phyloP scores from a whole-genome alignment of 148 eudicot species.

The Rhododendron williamsianum region DNA sequence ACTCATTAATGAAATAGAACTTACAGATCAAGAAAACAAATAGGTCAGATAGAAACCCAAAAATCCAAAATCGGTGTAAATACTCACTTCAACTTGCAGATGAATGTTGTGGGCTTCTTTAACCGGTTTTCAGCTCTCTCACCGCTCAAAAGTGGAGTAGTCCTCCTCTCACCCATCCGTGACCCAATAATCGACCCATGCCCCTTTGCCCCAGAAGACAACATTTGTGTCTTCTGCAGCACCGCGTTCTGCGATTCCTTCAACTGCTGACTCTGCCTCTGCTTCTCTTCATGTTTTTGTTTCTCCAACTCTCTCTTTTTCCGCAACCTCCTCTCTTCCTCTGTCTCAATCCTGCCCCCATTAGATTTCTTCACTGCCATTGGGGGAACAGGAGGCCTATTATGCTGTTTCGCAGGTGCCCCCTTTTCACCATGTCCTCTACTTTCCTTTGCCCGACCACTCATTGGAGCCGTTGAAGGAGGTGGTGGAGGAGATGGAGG shows the following conservation, averaged over 20 bases:
- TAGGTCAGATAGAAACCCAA: background rate
- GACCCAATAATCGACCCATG: slow-evolving; percentile 74
- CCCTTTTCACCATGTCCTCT: slow-evolving; percentile 43
- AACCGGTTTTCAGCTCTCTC: slow-evolving; percentile 86
- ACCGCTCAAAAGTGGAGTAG: slow-evolving; percentile 60
- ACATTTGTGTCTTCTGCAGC: slow-evolving; percentile 56
- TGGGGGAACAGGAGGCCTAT: slow-evolving; percentile 51
- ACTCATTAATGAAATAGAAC: background rate
- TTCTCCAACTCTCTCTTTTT: slow-evolving; percentile 80
- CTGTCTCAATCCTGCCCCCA: slow-evolving; percentile 77
- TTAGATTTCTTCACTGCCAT: slow-evolving; percentile 42
- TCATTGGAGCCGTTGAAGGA: slow-evolving; percentile 36
- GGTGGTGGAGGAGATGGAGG: slow-evolving; percentile 65
- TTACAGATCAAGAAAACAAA: background rate
- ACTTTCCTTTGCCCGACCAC: slow-evolving; percentile 41
- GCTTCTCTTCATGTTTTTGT: slow-evolving; percentile 72
- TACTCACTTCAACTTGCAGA: slow-evolving; percentile 98
- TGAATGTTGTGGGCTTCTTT: slow-evolving; percentile 91
- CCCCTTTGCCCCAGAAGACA: slow-evolving; percentile 64
- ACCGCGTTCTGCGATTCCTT: slow-evolving; percentile 62
- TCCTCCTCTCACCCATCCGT: slow-evolving; percentile 72
- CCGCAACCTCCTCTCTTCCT: slow-evolving; percentile 84
- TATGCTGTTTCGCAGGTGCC: slow-evolving; percentile 45
- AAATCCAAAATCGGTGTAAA: slow-evolving; percentile 7
- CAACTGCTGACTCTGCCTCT: slow-evolving; percentile 66